Evolutionary conservation across 2,329 filamentous ascomycete genomes (phyloP).

Genomic region (Emergomyces orientalis): DNA sequence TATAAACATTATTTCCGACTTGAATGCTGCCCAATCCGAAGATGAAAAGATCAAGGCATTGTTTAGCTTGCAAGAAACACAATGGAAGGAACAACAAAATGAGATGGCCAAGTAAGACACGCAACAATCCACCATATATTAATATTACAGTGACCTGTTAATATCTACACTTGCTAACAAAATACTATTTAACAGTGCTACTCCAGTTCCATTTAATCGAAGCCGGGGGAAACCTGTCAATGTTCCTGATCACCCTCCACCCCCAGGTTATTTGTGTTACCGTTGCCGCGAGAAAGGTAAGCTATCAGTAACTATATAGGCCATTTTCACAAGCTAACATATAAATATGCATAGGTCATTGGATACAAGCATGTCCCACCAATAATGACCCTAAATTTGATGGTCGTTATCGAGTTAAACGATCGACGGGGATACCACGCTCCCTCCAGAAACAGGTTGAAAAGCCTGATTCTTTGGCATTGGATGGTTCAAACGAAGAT

Average conservation of each 20-base stretch:
- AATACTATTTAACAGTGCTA: slow-evolving; percentile 28
- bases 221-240: slow-evolving; percentile 43
- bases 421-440: slow-evolving; percentile 90
- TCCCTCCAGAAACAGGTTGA: slow-evolving; percentile 94
- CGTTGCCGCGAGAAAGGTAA: slow-evolving; percentile 82
- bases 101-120: slow-evolving; percentile 68
- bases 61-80: slow-evolving; percentile 78
- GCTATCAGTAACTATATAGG: slow-evolving; percentile 9
- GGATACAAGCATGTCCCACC: slow-evolving; percentile 97
- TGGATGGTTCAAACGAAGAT: slow-evolving; percentile 69
- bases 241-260: slow-evolving; percentile 86
- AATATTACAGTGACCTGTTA: background rate
- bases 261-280: slow-evolving; percentile 91
- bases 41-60: slow-evolving; percentile 90
- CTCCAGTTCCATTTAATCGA: slow-evolving; percentile 35
- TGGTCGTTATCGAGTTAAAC: slow-evolving; percentile 83
- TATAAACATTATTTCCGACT: slow-evolving; percentile 48
- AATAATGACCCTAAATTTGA: slow-evolving; percentile 97
- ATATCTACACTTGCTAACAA: slow-evolving; percentile 23
- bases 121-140: slow-evolving; percentile 4
- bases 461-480: slow-evolving; percentile 66
- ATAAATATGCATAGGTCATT: slow-evolving; percentile 54
- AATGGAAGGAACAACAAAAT: slow-evolving; percentile 89
- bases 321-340: slow-evolving; percentile 21
- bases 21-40: slow-evolving; percentile 76